phyloP scores from a whole-genome alignment of 805 yeast species.

The Vanderwaltozyma yarrowii region DNA sequence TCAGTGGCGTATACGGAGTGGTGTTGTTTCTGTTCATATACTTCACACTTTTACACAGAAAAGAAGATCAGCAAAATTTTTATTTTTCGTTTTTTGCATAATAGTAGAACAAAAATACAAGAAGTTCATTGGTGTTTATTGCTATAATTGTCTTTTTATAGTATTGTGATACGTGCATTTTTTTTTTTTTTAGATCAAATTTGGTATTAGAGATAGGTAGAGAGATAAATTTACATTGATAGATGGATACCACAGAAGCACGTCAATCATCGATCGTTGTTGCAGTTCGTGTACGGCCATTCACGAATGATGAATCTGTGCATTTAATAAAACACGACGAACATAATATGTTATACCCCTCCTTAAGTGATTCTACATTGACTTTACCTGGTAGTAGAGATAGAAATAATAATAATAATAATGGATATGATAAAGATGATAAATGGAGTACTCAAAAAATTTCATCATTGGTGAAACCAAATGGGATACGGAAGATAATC shows the following conservation, averaged over 20 bases:
- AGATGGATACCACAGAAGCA: neutral
- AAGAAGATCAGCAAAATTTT: too few species aligned
- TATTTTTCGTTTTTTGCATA: too few species aligned
- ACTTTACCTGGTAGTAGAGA: constrained; percentile 6
- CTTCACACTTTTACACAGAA: too few species aligned
- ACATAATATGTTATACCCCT: constrained; percentile 13
- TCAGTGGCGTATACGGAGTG: too few species aligned
- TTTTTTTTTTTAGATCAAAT: too few species aligned
- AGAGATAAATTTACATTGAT: neutral
- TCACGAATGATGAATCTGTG: constrained; percentile 48
- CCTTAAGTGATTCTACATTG: constrained; percentile 11
- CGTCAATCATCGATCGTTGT: constrained; percentile 28
- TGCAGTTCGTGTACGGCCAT: constrained; percentile 78
- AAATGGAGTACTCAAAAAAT: neutral
- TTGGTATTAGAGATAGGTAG: too few species aligned
- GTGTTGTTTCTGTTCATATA: too few species aligned
- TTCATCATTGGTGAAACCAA: constrained; percentile 21
- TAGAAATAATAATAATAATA: neutral
- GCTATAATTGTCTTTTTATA: too few species aligned
- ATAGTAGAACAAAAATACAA: too few species aligned
- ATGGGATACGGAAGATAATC: constrained; percentile 57
- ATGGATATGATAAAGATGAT: neutral
- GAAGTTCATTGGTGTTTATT: too few species aligned
- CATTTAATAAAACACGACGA: constrained; percentile 35
- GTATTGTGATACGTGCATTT: too few species aligned